These are phyloP conservation scores for Lentinula sp. DNA, from an alignment of 768 basidiomycete species.

Conservation along the genomic window DNA sequence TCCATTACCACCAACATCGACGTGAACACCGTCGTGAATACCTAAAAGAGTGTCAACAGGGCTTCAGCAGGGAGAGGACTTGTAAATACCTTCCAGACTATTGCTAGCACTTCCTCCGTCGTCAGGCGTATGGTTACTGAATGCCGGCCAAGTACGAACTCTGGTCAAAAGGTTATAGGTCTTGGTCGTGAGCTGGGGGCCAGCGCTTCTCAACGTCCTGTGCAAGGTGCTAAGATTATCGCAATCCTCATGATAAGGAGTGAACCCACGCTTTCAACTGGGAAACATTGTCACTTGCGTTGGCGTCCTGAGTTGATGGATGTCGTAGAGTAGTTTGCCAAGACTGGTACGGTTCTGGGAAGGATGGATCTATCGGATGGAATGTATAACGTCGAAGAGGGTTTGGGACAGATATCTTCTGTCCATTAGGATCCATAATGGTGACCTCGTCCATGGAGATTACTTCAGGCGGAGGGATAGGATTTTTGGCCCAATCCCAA, in stretches of 20 bases:
- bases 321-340: slow-evolving; percentile 31
- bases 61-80: slow-evolving; percentile 36
- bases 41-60: slow-evolving; percentile 40
- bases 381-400: slow-evolving; percentile 29
- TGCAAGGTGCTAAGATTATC: background rate
- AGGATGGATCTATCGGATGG: slow-evolving; percentile 24
- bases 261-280: slow-evolving; percentile 20
- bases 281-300: slow-evolving; percentile 25
- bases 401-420: slow-evolving; percentile 17
- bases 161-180: slow-evolving; percentile 32
- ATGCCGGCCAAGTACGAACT: slow-evolving; percentile 33
- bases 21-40: slow-evolving; percentile 39
- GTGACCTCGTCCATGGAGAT: slow-evolving; percentile 24
- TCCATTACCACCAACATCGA: slow-evolving; percentile 32
- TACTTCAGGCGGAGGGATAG: slow-evolving; percentile 32
- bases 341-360: slow-evolving; percentile 19
- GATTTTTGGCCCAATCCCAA: slow-evolving; percentile 45
- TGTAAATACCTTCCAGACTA: slow-evolving; percentile 42
- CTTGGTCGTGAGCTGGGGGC: slow-evolving; percentile 20
- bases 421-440: slow-evolving; percentile 26
- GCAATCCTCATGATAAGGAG: background rate
- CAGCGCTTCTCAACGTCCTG: slow-evolving; percentile 17
- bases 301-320: slow-evolving; percentile 15
- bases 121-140: slow-evolving; percentile 38
- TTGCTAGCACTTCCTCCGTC: slow-evolving; percentile 33